Base-by-base conservation (phyloP, 2,329 filamentous ascomycete species). In the Colletotrichum brevisporum region DNA sequence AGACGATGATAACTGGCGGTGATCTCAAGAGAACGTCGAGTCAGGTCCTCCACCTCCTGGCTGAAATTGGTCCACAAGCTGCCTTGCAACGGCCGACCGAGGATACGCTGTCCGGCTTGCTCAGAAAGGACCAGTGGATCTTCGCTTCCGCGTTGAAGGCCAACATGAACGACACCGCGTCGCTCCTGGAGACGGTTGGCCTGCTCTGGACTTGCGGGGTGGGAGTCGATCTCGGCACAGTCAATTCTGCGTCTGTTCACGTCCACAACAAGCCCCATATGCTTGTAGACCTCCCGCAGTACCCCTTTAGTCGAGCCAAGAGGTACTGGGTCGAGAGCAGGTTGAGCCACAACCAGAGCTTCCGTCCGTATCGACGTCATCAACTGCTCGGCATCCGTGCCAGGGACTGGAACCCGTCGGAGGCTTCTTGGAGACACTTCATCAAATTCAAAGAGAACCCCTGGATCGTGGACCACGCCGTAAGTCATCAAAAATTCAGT, bases 301-400 rank as follows among this genome's bases (percentile, higher is more conserved):
- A 89, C 67, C 81, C 84, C 2, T 89, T 86, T 85, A 86, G 87
- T 31, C 86, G 88, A 66, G 75, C 77, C 43, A 84, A 81, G 27
- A 77, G 74, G 1, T 87, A 87, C 73, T 89, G 87, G 86, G 81
- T 85, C 65, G 86, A 89, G 68, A 84, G 83, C 1, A 81, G 84
- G 27, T 71, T 85, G 2, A 83, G 83, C 18, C 72, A 75, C 16
- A 78, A 81, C 9, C 81, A 81, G 48, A 80, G 85, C 3, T 81
- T 83, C 65, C 79, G 84, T 21, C 75, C 80, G 18, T 81, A 81
- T 63, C 79, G 82, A 1, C 80, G 86, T 6, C 83, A 85, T 41
- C 86, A 88, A 64, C 78, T 89, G 1, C 82, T 89, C 21, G 87
- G 87, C 0, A 77, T 81, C 0, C 82, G 79, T 0, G 80, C 80